Base-by-base conservation (phyloP, 371 early-diverging fungal genomes). In the Mortierella sp. region DNA sequence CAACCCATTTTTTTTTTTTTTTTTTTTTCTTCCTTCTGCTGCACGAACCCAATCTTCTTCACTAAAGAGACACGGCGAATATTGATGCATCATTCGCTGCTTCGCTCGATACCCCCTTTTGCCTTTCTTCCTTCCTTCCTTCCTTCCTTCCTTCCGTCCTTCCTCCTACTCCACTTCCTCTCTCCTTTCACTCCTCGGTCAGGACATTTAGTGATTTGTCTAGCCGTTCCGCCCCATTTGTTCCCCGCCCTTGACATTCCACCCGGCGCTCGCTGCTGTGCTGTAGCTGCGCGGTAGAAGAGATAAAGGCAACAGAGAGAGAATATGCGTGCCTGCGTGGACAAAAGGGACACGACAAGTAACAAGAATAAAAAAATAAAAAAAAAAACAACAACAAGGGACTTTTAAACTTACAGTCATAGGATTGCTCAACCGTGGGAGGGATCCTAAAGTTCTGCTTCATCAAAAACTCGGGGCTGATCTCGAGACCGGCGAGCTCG, bases 401-500 rank as follows among this genome's bases (percentile, higher is more conserved):
- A 16, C 11, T 46, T 46, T 16, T 46, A 7, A 59, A 60, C 60
- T 60, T 60, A 60, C 60, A 4, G 21, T 70, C 71, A 63, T 71
- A 70, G 25, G 60, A 51, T 48, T 76, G 76, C 62, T 83, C 84
- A 11, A 87, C 83, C 64, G 84, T 72, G 25, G 87, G 87, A 19
- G 87, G 86, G 25, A 87, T 82, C 5, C 89, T 75, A 69, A 89
- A 89, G 60, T 85, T 87, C 57, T 89, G 89, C 45, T 85, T 84
- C 62, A 84, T 64, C 12, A 89, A 26, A 45, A 89, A 67, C 30
- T 89, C 87, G 43, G 89, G 83, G 9, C 84, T 79, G 59, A 89
- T 85, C 25, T 82, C 84, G 3, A 89, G 72, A 14, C 71, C 43
- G 6, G 84, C 84, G 11, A 89, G 66, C 19, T 84, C 84, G 14